A percentile compares a stretch with the other conserved stretches of the same genome.
These are phyloP conservation scores for Lophiotrema nucula DNA, from an alignment of 495 filamentous ascomycete genomes.

Conservation along the genomic window DNA sequence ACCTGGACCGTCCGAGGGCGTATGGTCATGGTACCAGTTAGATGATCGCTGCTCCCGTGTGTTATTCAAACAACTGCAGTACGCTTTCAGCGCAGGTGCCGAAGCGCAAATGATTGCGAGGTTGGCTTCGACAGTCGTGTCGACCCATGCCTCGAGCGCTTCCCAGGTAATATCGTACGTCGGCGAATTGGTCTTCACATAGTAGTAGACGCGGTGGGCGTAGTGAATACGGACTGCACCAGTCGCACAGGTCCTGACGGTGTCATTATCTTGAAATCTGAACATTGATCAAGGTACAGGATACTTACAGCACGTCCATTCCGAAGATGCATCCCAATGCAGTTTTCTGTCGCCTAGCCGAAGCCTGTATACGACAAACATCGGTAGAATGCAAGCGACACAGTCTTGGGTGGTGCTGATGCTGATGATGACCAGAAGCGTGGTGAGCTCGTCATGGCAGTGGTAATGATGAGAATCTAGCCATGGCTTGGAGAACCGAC, in stretches of 20 bases:
- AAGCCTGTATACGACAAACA: too few species aligned
- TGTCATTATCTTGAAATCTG: neutral
- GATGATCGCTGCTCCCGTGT: neutral
- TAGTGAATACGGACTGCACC: neutral
- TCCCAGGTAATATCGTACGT: conserved; percentile 3
- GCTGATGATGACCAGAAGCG: too few species aligned
- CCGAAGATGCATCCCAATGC: neutral
- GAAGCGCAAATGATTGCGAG: conserved; percentile 1
- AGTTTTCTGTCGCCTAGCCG: neutral
- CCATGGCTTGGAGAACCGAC: too few species aligned
- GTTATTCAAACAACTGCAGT: neutral
- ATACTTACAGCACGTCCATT: neutral
- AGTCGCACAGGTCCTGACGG: neutral
- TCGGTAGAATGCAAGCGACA: too few species aligned
- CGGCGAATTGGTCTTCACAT: neutral
- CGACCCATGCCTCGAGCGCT: neutral
- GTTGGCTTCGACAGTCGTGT: conserved; percentile 1
- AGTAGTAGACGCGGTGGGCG: neutral
- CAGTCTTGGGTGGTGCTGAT: too few species aligned
- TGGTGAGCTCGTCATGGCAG: too few species aligned
- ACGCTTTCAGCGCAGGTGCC: neutral
- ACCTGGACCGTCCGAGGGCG: too few species aligned
- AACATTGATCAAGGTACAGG: too few species aligned
- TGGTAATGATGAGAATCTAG: too few species aligned
- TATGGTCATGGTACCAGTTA: neutral